Evolutionary conservation across 352 stramenopile genomes (phyloP).

Genomic region (Stephanocyclus meneghinianus): DNA sequence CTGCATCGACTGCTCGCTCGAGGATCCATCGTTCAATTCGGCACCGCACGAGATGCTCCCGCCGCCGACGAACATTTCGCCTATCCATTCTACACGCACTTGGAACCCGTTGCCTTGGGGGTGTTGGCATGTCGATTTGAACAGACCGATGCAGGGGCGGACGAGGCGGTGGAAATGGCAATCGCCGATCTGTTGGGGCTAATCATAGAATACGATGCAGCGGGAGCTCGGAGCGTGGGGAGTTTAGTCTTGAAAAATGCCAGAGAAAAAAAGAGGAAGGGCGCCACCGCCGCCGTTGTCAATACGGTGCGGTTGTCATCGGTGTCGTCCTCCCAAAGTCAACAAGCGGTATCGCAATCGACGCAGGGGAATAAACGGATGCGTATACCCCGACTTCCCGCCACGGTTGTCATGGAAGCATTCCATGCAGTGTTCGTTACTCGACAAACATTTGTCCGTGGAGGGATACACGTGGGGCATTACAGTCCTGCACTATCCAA

Average conservation of each 20-base stretch:
- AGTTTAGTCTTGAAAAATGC: slow-evolving; percentile 8
- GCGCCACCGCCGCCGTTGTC: neutral
- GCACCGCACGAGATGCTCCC: neutral
- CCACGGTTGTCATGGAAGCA: slow-evolving; percentile 60
- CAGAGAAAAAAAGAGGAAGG: slow-evolving; percentile 10
- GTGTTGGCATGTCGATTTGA: slow-evolving; percentile 82
- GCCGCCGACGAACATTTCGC: neutral
- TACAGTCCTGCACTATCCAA: slow-evolving; percentile 73
- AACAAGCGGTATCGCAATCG: neutral
- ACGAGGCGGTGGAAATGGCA: slow-evolving; percentile 83
- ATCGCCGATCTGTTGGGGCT: slow-evolving; percentile 78
- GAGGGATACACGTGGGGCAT: slow-evolving; percentile 12
- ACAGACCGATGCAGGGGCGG: slow-evolving; percentile 78
- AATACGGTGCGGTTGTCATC: neutral
- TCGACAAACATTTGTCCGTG: slow-evolving; percentile 69
- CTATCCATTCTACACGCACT: slow-evolving; percentile 10
- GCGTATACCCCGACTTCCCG: slow-evolving; percentile 25
- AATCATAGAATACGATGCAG: slow-evolving; percentile 57
- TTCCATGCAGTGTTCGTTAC: slow-evolving; percentile 80
- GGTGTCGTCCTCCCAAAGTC: neutral
- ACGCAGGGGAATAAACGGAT: neutral
- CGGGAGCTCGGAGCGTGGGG: slow-evolving; percentile 16
- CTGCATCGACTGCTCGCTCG: slow-evolving; percentile 69
- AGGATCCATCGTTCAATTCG: slow-evolving; percentile 47
- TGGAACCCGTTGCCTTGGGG: slow-evolving; percentile 60